Conservation (phyloP, 768 basidiomycete genomes). For the Multifurca ochricompacta region DNA sequence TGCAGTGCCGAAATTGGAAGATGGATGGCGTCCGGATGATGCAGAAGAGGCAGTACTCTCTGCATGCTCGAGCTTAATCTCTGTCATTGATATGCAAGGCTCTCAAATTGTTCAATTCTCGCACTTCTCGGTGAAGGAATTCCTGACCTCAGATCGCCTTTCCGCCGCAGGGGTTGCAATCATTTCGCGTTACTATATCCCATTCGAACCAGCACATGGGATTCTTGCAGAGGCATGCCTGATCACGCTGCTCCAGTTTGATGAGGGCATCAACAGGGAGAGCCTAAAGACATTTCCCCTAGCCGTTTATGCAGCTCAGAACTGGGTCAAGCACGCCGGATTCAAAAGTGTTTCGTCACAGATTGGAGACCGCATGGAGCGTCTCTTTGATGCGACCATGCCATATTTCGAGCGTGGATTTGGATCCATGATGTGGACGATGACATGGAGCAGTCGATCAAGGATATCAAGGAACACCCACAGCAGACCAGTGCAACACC, state of each 20-base stretch:
- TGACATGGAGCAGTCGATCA: too few species aligned
- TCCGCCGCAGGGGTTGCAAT: background rate
- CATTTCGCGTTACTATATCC: background rate
- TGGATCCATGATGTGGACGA: background rate
- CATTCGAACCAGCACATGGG: background rate
- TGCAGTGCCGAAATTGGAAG: background rate
- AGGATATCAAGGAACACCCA: background rate
- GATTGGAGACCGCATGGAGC: background rate
- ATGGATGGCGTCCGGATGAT: conserved; percentile 1
- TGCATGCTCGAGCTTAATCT: background rate
- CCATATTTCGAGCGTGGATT: background rate
- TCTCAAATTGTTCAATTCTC: background rate
- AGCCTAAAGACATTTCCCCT: background rate
- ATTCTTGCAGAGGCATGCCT: background rate
- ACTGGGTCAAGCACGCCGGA: background rate
- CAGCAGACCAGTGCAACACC: background rate
- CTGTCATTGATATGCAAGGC: background rate
- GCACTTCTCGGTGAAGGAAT: conserved; percentile 10
- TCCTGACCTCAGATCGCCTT: background rate
- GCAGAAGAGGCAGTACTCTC: background rate
- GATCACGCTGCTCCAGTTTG: background rate
- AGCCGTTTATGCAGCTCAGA: background rate
- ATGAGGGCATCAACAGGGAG: background rate
- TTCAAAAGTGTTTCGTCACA: background rate
- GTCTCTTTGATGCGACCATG: background rate